Evolutionary conservation across 768 basidiomycete genomes (phyloP).

Genomic region (Xanthoconium purpureum): DNA sequence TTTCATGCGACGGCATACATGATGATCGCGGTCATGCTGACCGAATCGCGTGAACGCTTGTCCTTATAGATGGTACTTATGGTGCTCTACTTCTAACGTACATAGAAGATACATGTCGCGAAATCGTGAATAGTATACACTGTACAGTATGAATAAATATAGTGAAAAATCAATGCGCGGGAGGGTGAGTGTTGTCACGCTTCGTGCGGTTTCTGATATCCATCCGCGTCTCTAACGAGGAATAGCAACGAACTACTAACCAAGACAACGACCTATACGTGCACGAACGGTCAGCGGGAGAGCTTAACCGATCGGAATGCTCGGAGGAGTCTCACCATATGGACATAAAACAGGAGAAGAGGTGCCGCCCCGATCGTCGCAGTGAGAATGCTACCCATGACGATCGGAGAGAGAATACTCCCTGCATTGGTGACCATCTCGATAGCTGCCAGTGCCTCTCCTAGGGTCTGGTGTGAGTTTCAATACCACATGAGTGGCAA

Average conservation of each 20-base stretch:
- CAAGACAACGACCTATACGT: constrained; percentile 14
- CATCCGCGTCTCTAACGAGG: constrained; percentile 24
- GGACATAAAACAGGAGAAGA: constrained; percentile 24
- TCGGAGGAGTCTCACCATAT: constrained; percentile 12
- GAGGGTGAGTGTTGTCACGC: too few species aligned
- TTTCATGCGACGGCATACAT: background rate
- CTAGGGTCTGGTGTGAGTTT: constrained; percentile 6
- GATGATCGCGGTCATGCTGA: constrained; percentile 1
- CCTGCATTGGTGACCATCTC: constrained; percentile 27
- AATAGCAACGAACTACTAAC: constrained; percentile 17
- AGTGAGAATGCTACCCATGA: constrained; percentile 31
- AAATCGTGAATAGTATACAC: background rate
- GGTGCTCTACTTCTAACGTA: too few species aligned
- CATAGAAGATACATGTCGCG: too few species aligned
- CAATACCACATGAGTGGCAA: too few species aligned
- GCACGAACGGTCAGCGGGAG: background rate
- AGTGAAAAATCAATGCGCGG: background rate
- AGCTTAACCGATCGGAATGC: background rate
- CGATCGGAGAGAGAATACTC: constrained; percentile 23
- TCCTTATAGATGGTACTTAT: too few species aligned
- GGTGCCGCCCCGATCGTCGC: constrained; percentile 22
- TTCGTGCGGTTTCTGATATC: constrained; percentile 13
- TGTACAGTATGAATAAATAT: background rate
- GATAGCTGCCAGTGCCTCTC: constrained; percentile 29
- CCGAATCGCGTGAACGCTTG: background rate